These are phyloP conservation scores for Pestalotiopsis sp. DNA, from an alignment of 2,329 filamentous ascomycete genomes.

Conservation along the genomic window DNA sequence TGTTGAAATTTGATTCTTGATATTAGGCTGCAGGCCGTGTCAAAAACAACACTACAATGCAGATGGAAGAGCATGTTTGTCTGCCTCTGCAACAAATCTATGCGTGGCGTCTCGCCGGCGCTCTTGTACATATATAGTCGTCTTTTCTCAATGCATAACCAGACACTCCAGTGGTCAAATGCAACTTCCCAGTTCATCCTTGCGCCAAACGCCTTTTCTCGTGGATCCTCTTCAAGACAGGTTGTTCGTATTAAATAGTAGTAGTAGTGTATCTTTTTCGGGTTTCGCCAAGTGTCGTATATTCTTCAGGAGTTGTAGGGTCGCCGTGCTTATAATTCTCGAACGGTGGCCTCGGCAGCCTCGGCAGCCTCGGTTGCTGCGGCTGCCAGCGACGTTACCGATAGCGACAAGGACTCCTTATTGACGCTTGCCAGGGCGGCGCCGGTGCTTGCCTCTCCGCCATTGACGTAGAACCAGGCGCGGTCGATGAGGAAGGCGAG, in stretches of 20 bases:
- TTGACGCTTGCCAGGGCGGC: conserved; percentile 33
- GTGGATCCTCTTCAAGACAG: not conserved
- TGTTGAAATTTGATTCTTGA: not conserved
- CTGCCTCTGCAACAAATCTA: not conserved
- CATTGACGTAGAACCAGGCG: conserved; percentile 92
- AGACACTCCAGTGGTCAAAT: not conserved
- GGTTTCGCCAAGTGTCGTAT: not conserved
- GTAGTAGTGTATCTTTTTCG: not conserved
- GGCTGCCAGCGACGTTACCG: conserved; percentile 30
- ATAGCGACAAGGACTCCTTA: conserved; percentile 42
- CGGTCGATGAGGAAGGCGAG: conserved; percentile 78
- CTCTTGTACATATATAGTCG: not conserved
- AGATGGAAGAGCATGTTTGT: not conserved
- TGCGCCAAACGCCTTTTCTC: conserved; percentile 5
- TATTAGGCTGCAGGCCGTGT: not conserved
- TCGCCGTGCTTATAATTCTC: conserved; percentile 35
- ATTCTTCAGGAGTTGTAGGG: not conserved
- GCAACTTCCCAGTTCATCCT: not conserved
- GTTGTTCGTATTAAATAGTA: not conserved
- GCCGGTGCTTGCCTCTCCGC: conserved; percentile 59
- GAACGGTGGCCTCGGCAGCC: conserved; percentile 29
- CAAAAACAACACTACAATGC: not conserved
- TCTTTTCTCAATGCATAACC: not conserved
- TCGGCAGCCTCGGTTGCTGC: conserved; percentile 25
- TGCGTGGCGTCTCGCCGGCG: not conserved